Base-by-base conservation (phyloP, 2,329 filamentous ascomycete genomes). In the Penicillium sp. region DNA sequence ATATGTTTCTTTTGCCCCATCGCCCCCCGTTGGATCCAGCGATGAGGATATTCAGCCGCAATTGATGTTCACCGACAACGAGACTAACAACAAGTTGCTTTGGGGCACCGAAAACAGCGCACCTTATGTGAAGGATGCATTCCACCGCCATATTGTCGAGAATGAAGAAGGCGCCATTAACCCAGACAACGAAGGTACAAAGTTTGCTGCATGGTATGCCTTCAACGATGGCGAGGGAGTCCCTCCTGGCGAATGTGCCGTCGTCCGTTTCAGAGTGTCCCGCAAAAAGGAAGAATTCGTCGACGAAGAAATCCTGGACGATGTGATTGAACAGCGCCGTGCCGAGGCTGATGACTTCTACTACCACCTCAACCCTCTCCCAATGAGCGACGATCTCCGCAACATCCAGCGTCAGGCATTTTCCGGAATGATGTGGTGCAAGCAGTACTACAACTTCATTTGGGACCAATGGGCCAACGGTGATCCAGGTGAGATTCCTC, bases 381-480 rank as follows among this genome's bases (percentile, higher is more conserved):
- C 91, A 2, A 95, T 96, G 86, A 80, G 88, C 0, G 91, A 97
- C 41, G 92, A 97, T 65, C 78, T 96, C 51, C 86, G 91, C 59
- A 96, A 95, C 70, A 93, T 97, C 60, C 93, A 97, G 72, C 83
- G 92, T 59, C 91, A 96, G 69, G 93, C 92, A 3, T 87, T 96
- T 58, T 85, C 91, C 0, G 92, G 93, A 46, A 97, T 97, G 92
- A 86, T 97, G 80, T 97, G 92, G 92, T 95, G 87, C 55, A 97
- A 97, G 71, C 92, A 97, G 69, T 89, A 89, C 72, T 97, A 97
- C 70, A 83, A 95, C 66, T 96, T 97, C 70, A 83, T 97, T 62
- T 96, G 90, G 89, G 91, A 97, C 57, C 88, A 97, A 67, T 97
- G 92, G 92, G 90, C 91, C 22, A 95, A 95, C 56, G 92, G 92